Percentiles rank a stretch among this genome's conserved stretches.
phyloP scores from a whole-genome alignment of 352 stramenopile species.

The Peronospora belbahrii region DNA sequence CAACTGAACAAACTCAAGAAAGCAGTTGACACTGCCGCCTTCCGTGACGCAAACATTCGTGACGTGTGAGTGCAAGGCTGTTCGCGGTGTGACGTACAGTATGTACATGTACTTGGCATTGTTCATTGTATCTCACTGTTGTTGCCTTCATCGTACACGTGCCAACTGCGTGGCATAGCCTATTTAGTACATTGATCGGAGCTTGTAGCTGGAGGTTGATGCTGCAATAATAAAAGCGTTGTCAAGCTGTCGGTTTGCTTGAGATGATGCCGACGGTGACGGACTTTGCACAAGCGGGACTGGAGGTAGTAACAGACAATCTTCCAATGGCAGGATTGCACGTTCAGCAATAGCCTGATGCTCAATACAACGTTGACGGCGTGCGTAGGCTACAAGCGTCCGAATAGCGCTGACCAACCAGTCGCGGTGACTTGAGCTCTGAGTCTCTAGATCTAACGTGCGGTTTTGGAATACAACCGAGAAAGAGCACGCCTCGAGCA shows the following conservation, averaged over 20 bases:
- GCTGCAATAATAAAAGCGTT: constrained; percentile 7
- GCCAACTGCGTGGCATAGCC: neutral
- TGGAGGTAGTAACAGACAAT: constrained; percentile 13
- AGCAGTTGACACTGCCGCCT: constrained; percentile 25
- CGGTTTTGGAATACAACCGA: constrained; percentile 69
- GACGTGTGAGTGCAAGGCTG: constrained; percentile 20
- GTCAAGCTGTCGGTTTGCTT: constrained; percentile 6
- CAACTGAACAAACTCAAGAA: constrained; percentile 69
- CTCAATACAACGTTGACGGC: constrained; percentile 63
- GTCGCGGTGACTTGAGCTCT: constrained; percentile 66
- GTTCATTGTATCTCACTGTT: constrained; percentile 7
- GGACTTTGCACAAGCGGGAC: neutral
- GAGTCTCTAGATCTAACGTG: constrained; percentile 75
- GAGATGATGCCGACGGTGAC: constrained; percentile 1
- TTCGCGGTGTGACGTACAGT: neutral
- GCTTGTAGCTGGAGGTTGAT: constrained; percentile 21
- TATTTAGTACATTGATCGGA: constrained; percentile 30
- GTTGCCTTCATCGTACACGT: constrained; percentile 18
- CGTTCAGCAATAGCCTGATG: constrained; percentile 70
- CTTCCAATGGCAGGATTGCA: constrained; percentile 34
- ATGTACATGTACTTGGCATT: constrained; percentile 13
- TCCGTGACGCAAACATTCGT: constrained; percentile 17
- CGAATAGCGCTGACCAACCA: constrained; percentile 74
- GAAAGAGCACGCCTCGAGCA: constrained; percentile 52
- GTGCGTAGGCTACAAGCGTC: constrained; percentile 66